These are phyloP conservation scores for Fusarium humuli DNA, from an alignment of 2,329 filamentous ascomycete genomes.

Conservation along the genomic window DNA sequence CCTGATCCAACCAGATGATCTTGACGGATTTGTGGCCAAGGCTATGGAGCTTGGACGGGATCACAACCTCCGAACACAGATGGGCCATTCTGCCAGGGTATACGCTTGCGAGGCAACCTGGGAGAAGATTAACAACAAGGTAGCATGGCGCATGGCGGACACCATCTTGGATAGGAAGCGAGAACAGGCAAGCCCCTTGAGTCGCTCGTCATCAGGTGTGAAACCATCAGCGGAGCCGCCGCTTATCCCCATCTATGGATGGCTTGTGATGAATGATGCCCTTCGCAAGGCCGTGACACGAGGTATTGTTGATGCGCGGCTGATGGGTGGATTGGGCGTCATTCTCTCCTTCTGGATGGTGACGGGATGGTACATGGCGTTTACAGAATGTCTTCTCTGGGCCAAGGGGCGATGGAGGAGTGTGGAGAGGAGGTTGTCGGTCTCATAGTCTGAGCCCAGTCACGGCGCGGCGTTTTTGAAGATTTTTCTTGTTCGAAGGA, in stretches of 20 bases:
- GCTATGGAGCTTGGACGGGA: constrained; percentile 64
- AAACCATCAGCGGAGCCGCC: constrained; percentile 47
- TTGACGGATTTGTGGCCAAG: constrained; percentile 67
- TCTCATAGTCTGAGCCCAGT: constrained; percentile 19
- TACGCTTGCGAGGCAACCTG: constrained; percentile 74
- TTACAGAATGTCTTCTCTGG: constrained; percentile 60
- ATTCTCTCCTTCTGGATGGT: constrained; percentile 63
- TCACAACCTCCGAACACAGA: constrained; percentile 54
- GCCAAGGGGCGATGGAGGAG: constrained; percentile 50
- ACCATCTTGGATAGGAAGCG: constrained; percentile 60
- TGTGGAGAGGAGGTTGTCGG: constrained; percentile 43
- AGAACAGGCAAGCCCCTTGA: constrained; percentile 42
- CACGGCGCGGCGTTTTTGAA: constrained; percentile 10
- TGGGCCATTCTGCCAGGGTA: constrained; percentile 62
- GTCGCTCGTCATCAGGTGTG: constrained; percentile 22
- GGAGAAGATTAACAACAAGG: constrained; percentile 78
- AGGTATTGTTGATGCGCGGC: constrained; percentile 57
- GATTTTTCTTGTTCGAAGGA: constrained; percentile 8
- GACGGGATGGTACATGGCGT: constrained; percentile 62
- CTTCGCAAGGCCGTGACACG: constrained; percentile 52
- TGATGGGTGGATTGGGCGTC: constrained; percentile 59
- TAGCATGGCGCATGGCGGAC: constrained; percentile 72
- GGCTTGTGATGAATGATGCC: constrained; percentile 57
- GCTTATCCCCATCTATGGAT: constrained; percentile 57
- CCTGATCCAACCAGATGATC: constrained; percentile 68